These are phyloP conservation scores for Plenodomus tracheiphilus DNA, from an alignment of 2,329 filamentous ascomycete genomes.

Conservation along the genomic window DNA sequence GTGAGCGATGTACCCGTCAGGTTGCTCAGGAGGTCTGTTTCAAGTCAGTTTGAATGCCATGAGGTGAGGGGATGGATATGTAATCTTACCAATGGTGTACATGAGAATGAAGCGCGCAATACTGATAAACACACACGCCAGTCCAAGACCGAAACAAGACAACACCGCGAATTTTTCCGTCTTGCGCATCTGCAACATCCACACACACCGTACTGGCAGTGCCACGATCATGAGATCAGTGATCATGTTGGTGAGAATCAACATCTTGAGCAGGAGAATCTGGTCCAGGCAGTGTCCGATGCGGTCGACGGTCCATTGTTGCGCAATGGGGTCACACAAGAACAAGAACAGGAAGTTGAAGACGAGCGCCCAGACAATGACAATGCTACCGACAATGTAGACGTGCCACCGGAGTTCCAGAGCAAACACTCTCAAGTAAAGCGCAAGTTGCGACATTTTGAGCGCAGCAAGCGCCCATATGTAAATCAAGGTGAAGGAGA, in stretches of 20 bases:
- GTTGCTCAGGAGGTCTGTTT: constrained; percentile 21
- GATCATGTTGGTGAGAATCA: constrained; percentile 22
- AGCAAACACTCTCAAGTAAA: constrained; percentile 22
- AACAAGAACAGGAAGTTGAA: constrained; percentile 30
- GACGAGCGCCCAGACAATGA: constrained; percentile 21
- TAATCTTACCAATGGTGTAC: constrained; percentile 16
- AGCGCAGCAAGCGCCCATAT: constrained; percentile 24
- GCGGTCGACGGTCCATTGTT: constrained; percentile 25
- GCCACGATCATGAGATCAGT: constrained; percentile 22
- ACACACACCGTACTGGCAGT: constrained; percentile 18
- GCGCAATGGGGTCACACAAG: constrained; percentile 25
- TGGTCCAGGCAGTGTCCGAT: constrained; percentile 28
- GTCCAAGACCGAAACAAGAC: constrained; percentile 23
- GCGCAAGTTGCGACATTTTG: constrained; percentile 24
- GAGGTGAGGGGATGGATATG: background rate
- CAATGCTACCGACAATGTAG: constrained; percentile 17
- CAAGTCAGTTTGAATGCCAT: constrained; percentile 2
- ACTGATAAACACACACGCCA: constrained; percentile 23
- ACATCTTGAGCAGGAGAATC: constrained; percentile 19
- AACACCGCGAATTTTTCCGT: constrained; percentile 26
- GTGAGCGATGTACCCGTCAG: constrained; percentile 25
- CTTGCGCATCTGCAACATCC: constrained; percentile 26
- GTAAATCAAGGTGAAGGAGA: constrained; percentile 24
- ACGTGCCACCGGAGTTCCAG: constrained; percentile 15
- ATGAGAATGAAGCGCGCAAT: constrained; percentile 26